These are phyloP conservation scores for Paramarasmius palmivorus DNA, from an alignment of 1,284 basidiomycete genomes.

Conservation along the genomic window DNA sequence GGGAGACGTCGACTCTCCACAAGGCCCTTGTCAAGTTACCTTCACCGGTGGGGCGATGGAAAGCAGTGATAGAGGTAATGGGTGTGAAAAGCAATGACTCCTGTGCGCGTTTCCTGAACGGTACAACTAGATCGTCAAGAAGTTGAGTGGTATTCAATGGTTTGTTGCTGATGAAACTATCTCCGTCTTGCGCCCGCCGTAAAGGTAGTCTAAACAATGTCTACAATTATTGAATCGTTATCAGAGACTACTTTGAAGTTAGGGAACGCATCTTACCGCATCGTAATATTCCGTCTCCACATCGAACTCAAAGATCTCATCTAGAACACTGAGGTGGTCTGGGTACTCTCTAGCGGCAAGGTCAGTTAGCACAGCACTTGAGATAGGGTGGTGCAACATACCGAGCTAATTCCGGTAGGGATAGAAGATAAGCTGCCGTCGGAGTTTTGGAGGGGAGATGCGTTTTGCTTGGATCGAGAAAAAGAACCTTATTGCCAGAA, in stretches of 20 bases:
- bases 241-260: background rate
- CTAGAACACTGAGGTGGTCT: constrained; percentile 38
- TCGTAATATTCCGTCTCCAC: constrained; percentile 27
- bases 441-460: constrained; percentile 32
- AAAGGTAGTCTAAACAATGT: constrained; percentile 51
- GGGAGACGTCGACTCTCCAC: constrained; percentile 1
- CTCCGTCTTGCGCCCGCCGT: too few species aligned
- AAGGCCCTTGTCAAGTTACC: background rate
- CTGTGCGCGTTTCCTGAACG: constrained; percentile 5
- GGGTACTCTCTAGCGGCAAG: constrained; percentile 40
- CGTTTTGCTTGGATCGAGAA: constrained; percentile 44
- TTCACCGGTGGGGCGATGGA: constrained; percentile 6
- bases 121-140: constrained; percentile 7
- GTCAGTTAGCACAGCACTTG: constrained; percentile 4
- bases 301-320: constrained; percentile 41
- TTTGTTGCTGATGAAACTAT: too few species aligned
- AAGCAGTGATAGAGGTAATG: constrained; percentile 3
- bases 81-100: constrained; percentile 11
- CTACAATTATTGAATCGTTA: constrained; percentile 27
- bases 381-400: constrained; percentile 16
- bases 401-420: constrained; percentile 31
- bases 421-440: constrained; percentile 26
- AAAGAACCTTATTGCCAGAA: constrained; percentile 39
- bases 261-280: constrained; percentile 34
- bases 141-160: too few species aligned